Evolutionary conservation across 176 grass and related monocot genomes (phyloP), one percentile per base, ranked within the genome.

Genomic region (Oryza officinalis): DNA sequence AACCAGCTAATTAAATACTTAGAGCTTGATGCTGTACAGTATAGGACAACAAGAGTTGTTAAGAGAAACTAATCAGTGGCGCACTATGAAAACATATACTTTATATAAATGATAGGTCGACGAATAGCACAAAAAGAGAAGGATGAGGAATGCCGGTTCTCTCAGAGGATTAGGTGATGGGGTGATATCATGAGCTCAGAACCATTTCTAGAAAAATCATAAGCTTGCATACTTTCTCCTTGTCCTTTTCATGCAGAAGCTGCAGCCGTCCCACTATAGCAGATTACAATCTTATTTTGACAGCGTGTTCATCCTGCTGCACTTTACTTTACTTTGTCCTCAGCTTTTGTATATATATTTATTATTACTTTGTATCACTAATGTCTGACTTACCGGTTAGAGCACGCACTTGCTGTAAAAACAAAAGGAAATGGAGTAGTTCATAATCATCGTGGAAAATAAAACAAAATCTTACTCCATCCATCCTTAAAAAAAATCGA

Each of bases 101-200:
- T 2, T 37, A 32, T 32, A 32, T 4, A 32, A 79, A 60, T 13
- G 59, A 61, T 13, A 65, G 77, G 77, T 22, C 27, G 63, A 28
- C 76, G 25, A 85, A 26, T 27, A 76, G 23, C 80, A 83, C 72
- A 72, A 67, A 86, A 15, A 76, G 80, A 59, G 77, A 52, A 49
- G 65, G 37, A 26, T 41, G 67, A 81, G 22, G 65, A 67, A 67
- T 22, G 26, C 22, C 8, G 41, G 33, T 44, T 75, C 20, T 69
- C 20, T 78, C 27, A 63, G 88, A 72, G 91, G 87, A 79, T 94
- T 94, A 82, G 94, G 85, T 97, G 85, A 79, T 49, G 86, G 72
- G 80, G 72, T 86, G 87, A 86, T 88, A 88, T 88, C 94, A 92
- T 77, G 85, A 81, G 75, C 10, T 26, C 20, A 27, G 47, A 65